Conservation (phyloP, 2,329 filamentous ascomycete genomes). For the Phialocephala subalpina region DNA sequence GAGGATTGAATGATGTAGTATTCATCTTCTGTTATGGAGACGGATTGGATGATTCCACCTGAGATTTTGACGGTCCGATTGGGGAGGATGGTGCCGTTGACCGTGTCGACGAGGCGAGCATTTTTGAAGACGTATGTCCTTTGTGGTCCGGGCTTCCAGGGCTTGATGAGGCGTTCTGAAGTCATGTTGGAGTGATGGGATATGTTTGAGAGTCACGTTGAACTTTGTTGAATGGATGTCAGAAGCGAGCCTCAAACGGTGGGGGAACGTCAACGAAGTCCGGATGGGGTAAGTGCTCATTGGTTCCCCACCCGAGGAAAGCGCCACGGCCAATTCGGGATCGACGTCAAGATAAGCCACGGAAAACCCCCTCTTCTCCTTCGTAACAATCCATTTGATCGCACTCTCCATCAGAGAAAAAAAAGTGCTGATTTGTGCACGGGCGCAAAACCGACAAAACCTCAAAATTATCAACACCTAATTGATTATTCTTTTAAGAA, state of each 20-base stretch:
- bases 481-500: too few relatives aligned
- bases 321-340: constrained; percentile 14
- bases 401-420: background rate
- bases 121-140: constrained; percentile 46
- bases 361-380: background rate
- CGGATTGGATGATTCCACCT: constrained; percentile 31
- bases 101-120: constrained; percentile 53
- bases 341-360: constrained; percentile 16
- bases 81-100: constrained; percentile 16
- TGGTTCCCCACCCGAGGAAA: background rate
- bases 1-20: constrained; percentile 2
- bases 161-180: constrained; percentile 19
- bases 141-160: constrained; percentile 19
- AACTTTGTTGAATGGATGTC: background rate
- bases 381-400: background rate
- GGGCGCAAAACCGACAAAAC: too few relatives aligned
- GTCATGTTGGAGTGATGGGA: background rate
- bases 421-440: too few relatives aligned
- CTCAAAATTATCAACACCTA: too few relatives aligned
- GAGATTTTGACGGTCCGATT: constrained; percentile 44
- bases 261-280: background rate
- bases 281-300: constrained; percentile 1
- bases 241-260: background rate
- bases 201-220: too few relatives aligned
- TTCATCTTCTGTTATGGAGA: background rate